These are phyloP conservation scores for Neonectria hederae DNA, from an alignment of 2,329 filamentous ascomycete genomes.

Conservation along the genomic window DNA sequence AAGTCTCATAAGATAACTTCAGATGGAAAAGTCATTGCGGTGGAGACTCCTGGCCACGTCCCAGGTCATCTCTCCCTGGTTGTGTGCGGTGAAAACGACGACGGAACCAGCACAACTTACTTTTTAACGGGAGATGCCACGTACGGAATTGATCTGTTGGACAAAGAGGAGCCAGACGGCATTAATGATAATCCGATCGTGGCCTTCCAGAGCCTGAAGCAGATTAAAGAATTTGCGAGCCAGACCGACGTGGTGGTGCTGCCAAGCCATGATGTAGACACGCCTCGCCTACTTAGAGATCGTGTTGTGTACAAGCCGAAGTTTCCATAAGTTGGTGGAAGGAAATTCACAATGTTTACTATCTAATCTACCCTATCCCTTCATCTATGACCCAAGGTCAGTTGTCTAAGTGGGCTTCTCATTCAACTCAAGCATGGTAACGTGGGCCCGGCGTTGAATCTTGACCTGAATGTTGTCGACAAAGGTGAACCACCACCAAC, in stretches of 20 bases:
- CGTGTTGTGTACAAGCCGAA: constrained; percentile 5
- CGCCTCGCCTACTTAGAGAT: not conserved
- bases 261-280: constrained; percentile 9
- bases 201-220: constrained; percentile 9
- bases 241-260: constrained; percentile 11
- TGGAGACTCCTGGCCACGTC: constrained; percentile 17
- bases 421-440: too few species aligned
- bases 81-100: constrained; percentile 1
- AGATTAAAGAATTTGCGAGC: constrained; percentile 15
- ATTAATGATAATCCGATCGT: constrained; percentile 11
- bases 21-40: constrained; percentile 8
- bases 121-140: constrained; percentile 12
- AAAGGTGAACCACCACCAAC: too few species aligned
- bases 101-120: constrained; percentile 9
- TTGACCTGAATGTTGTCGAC: too few species aligned
- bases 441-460: too few species aligned
- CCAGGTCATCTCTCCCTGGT: constrained; percentile 11
- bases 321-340: not conserved
- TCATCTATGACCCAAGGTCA: not conserved
- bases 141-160: constrained; percentile 7
- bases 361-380: not conserved
- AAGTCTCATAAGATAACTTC: constrained; percentile 5
- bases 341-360: not conserved
- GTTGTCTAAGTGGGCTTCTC: not conserved
- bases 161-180: constrained; percentile 16